Evolutionary conservation across 139 green algal species (phyloP).

Genomic region (Asterochloris erici): DNA sequence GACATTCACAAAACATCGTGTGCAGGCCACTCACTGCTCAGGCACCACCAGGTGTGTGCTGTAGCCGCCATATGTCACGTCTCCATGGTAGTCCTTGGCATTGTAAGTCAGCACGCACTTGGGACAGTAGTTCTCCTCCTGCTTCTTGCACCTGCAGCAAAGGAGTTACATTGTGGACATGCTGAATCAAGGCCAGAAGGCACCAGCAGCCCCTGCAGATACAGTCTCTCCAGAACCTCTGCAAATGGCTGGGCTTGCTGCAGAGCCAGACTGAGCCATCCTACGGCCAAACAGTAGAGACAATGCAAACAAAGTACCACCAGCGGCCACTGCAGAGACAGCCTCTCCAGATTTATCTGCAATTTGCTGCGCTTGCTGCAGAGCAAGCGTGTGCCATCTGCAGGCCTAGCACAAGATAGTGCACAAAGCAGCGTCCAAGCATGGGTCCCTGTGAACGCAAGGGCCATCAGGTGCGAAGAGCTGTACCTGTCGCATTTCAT

Average conservation of each 20-base stretch:
- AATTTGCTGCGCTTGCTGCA: no score
- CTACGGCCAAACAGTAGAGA: no score
- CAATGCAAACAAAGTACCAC: no score
- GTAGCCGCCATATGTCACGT: slow-evolving; percentile 72
- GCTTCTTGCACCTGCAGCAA: slow-evolving; percentile 24
- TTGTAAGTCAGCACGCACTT: slow-evolving; percentile 69
- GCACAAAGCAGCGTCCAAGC: no score
- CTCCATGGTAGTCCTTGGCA: slow-evolving; percentile 39
- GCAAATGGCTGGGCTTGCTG: neutral
- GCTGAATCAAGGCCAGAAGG: slow-evolving; percentile 32
- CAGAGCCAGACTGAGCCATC: neutral
- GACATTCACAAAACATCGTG: neutral
- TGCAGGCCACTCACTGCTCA: slow-evolving; percentile 31
- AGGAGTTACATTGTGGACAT: slow-evolving; percentile 24
- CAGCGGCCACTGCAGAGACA: no score
- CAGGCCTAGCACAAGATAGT: no score
- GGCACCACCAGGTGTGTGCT: slow-evolving; percentile 53
- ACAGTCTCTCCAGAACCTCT: neutral
- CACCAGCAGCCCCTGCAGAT: neutral
- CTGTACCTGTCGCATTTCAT: slow-evolving; percentile 32
- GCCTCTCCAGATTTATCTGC: no score
- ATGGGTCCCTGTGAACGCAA: no score
- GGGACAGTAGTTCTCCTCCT: slow-evolving; percentile 51
- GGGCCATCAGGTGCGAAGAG: no score
- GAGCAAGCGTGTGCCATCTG: no score